Base-by-base conservation (phyloP, 1,284 basidiomycete species). In the Afroboletus lepidellus region DNA sequence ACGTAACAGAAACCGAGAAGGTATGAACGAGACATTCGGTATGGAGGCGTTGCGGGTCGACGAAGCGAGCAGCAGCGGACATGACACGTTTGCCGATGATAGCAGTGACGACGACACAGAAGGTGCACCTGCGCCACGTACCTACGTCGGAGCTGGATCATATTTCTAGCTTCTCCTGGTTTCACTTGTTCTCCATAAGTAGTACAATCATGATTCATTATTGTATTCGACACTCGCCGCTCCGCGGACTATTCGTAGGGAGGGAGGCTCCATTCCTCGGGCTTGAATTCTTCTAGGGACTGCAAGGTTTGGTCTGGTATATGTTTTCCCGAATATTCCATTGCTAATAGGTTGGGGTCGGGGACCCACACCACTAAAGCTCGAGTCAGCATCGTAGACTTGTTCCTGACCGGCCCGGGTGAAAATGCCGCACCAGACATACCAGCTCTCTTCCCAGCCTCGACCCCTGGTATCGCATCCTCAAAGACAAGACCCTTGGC, bases 191-290 rank as follows among this genome's bases (percentile, higher is more conserved):
- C 39, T 56, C 27, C 41, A 34, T 34, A 18, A 15, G 15, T 39
- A 20, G 33, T n/a, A 36, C 41, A 53, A 46, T 38, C 27, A 33
- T 32, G 43, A 47, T 29, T 5, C 24, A n/a, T 37, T n/a, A 30
- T 42, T 9, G 21, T 29, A 34, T 50, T 24, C 30, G 34, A 43
- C 13, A 21, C 2, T 29, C 18, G 18, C 34, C 3, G 20, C 32
- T 50, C 34, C 32, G 36, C 46, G 16, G 44, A 44, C 46, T 65
- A 58, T 24, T 64, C 48, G 44, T 85, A 90, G 12, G 87, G 78
- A 36, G 89, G 88, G 30, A 91, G 72, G 8, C 86, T 87, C 86
- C 87, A 91, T 51, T 86, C 73, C 59, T 88, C 85, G 3, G 88
- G 88, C 16, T 72, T 71, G 57, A 91, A 90, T 5, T 84, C 77